Percentiles rank a stretch among this genome's conserved stretches.
phyloP scores from a whole-genome alignment of 148 eudicot genomes.

The Nepenthes mirabilis region DNA sequence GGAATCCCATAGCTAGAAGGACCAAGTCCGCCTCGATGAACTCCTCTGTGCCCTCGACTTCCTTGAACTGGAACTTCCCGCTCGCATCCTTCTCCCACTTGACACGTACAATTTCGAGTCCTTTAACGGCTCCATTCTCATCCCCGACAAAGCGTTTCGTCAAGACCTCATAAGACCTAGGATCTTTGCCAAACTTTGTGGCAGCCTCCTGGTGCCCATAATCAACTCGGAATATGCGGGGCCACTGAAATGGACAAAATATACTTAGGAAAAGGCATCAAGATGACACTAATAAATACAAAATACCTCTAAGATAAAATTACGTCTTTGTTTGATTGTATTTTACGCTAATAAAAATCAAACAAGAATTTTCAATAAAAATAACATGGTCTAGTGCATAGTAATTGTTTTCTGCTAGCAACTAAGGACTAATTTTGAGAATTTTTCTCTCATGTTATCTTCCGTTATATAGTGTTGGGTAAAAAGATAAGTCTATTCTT shows the following conservation, averaged over 20 bases:
- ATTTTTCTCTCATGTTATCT: no score
- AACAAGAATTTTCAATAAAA: no score
- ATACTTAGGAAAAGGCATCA: neutral
- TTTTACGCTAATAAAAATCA: no score
- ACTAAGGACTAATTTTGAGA: no score
- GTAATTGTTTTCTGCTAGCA: no score
- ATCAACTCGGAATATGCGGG: conserved; percentile 91
- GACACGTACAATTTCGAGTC: conserved; percentile 69
- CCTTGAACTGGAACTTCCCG: conserved; percentile 77
- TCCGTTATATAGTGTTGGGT: no score
- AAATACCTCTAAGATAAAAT: no score
- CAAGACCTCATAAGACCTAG: conserved; percentile 83
- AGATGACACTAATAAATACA: no score
- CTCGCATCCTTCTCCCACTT: conserved; percentile 89
- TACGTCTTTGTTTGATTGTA: no score
- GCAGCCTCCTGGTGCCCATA: conserved; percentile 97
- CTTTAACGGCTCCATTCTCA: conserved; percentile 71
- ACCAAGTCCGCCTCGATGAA: conserved; percentile 75
- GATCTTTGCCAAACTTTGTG: conserved; percentile 89
- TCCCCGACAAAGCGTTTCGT: conserved; percentile 86
- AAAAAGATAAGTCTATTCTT: no score
- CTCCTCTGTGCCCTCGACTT: conserved; percentile 78
- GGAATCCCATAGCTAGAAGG: conserved; percentile 97
- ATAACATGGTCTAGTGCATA: no score
- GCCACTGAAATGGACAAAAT: conserved; percentile 56